Base-by-base conservation (phyloP, 768 basidiomycete genomes). In the Phylloporus sp. region DNA sequence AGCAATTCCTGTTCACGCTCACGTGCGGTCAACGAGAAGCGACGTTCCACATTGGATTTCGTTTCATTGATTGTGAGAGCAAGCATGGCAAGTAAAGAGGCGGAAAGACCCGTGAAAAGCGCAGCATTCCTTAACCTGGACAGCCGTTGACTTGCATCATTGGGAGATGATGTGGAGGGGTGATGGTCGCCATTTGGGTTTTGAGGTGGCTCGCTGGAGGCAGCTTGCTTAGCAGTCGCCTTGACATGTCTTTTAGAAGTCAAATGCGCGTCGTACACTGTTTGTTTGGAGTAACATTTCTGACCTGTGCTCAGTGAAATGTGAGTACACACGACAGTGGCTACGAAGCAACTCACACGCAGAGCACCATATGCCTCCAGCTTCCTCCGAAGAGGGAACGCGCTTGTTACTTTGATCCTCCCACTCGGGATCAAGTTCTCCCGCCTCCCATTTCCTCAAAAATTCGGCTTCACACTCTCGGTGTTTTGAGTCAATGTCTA, bases 171-270 rank as follows among this genome's bases (percentile, higher is more conserved):
- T 29, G 64, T 46, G 60, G 58, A 51, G 15, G 58, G 41, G 51
- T 56, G 40, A 50, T 65, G 50, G 26, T 58, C 53, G 9, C 70
- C 70, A 27, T 71, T 71, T 31, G 72, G 64, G 42, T 74, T 64
- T 34, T 71, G 69, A 59, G 57, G 42, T 56, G 70, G 55, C 59
- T 62, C 59, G 55, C 62, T 56, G n/a, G 75, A 68, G 20, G 64
- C 57, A 4, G 80, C 85, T 63, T 87, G 84, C 58, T 84, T 91
- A 8, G 85, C 80, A n/a, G 81, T 77, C 8, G 92, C 90, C 73
- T 97, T 99, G 63, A 91, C 72, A 63, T 99, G 97, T 67, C 93
- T 98, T 75, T 95, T 97, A 20, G 94, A 95, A 2, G 85, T 92
- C 46, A 98, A 70, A 66, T 98, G 97, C 2, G 94, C 94, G 55